These are phyloP conservation scores for Sarcodon sp. DNA, from an alignment of 768 basidiomycete species.

Conservation along the genomic window DNA sequence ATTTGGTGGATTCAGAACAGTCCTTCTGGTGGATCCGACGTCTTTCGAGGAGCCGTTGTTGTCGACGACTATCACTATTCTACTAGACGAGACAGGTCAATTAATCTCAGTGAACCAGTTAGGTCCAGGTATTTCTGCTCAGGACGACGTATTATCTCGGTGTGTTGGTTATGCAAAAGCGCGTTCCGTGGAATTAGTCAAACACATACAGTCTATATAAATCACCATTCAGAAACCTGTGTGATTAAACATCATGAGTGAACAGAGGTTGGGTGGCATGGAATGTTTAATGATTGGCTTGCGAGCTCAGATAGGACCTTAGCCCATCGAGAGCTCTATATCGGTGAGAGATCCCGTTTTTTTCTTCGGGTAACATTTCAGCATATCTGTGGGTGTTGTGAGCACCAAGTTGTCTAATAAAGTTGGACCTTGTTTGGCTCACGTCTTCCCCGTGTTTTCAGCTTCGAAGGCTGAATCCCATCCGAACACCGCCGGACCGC, in stretches of 20 bases:
- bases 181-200: conserved; percentile 1
- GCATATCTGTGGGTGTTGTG: conserved; percentile 33
- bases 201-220: neutral
- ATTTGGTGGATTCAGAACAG: neutral
- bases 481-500: conserved; percentile 73
- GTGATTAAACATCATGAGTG: neutral
- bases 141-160: conserved; percentile 19
- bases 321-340: conserved; percentile 52
- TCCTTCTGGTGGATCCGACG: conserved; percentile 52
- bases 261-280: neutral
- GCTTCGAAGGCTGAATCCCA: conserved; percentile 89
- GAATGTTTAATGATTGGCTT: neutral
- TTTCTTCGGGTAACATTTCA: conserved; percentile 51
- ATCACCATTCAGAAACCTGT: neutral
- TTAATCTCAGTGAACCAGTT: conserved; percentile 42
- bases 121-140: conserved; percentile 27
- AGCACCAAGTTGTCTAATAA: neutral
- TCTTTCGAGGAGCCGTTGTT: conserved; percentile 86
- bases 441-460: conserved; percentile 68
- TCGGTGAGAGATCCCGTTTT: conserved; percentile 56
- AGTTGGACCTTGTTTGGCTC: conserved; percentile 7
- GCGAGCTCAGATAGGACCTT: conserved; percentile 23
- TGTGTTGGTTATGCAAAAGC: conserved; percentile 27
- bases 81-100: conserved; percentile 36
- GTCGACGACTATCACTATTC: conserved; percentile 53